Evolutionary conservation across 345 rosid genomes (phyloP), one percentile per base, ranked within the genome.

Genomic region (Melaleuca quinquenervia): DNA sequence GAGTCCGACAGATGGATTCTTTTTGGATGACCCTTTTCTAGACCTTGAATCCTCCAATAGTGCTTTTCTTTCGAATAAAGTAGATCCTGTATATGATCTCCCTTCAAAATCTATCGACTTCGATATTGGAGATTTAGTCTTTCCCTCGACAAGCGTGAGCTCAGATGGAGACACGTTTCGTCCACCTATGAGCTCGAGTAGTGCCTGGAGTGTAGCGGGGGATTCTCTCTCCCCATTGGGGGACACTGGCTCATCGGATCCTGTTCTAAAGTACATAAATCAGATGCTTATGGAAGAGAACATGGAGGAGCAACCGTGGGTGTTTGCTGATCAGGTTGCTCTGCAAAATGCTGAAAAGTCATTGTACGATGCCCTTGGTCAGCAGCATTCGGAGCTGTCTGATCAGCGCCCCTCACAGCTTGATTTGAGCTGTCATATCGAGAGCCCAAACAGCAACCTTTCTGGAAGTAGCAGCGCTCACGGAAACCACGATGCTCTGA

Each of bases 241-340:
- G 82, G 93, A 87, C 22, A 85, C 49, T 74, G 89, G 86, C 27
- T 91, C 84, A 21, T 82, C 87, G 8, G 92, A 91, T 55, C 86
- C 90, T 36, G 88, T 90, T 36, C 90, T 90, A 54, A 89, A 82
- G 84, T 91, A 89, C 74, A 89, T 91, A 86, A 89, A 55, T 86
- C 88, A 91, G 89, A 88, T 90, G 87, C 92, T 91, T 41, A 85
- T 91, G 91, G 92, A 90, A 83, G 93, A 91, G 86, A 88, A 91
- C 86, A 85, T 91, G 91, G 93, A 87, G 86, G 85, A 88, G 87
- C 87, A 87, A 32, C 89, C 90, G 49, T 86, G 91, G 50, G 87
- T 80, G 89, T 89, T 89, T 82, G 88, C 86, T 60, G 88, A 90
- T 36, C 88, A 91, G 6, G 70, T 88, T 85, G 90, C 90, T 83